Evolutionary conservation across 2,329 filamentous ascomycete species (phyloP), one percentile per base, ranked within the genome.

Genomic region (Sarocladiaceae sp.): DNA sequence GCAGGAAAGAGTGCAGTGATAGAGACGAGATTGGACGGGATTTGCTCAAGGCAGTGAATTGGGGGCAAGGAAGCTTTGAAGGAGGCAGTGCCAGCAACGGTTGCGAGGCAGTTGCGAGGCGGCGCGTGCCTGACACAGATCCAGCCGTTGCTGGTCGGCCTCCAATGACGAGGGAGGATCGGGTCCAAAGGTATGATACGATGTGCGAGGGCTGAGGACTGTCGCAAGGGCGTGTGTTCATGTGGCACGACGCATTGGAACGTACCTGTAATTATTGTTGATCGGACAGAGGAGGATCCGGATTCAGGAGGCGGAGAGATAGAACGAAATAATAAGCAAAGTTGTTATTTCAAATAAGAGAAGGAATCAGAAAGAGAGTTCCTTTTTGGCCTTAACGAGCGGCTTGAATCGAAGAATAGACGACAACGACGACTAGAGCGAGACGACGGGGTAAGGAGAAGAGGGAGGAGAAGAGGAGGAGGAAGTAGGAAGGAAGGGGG

Each of bases 401-500:
- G 54, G 54, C 54, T 53, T 51, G 54, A 56, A 56, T 48, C 25
- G 40, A 56, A 51, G 39, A 31, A 52, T 26, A 28, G 44, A 48
- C 39, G 31, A 40, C 17, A 48, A 50, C 42, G 50, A 55, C 31
- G 29, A 51, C 52, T 53, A 36, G 37, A 47, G 37, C 31, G 53
- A 52, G 17, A 35, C 31, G 37, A 42, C 28, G 47, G 15, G 8
- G 28, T 18, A 31, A 66, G 53, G 56, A 59, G 60, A 62, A 63
- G 61, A 61, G 58, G 50, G 50, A 50, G 50, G 20, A 39, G 47
- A 25, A 49, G 42, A 54, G 44, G 37, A 53, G 42, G 42, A 51
- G 54, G 46, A 57, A 47, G 28, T 49, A 54, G 56, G 40, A 44
- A 61, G 58, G 60, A 62, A 58, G 58, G 58, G 44, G 44, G 44